These are phyloP conservation scores for Apiotrichum domesticum DNA, from an alignment of 1,284 basidiomycete genomes.

Conservation along the genomic window DNA sequence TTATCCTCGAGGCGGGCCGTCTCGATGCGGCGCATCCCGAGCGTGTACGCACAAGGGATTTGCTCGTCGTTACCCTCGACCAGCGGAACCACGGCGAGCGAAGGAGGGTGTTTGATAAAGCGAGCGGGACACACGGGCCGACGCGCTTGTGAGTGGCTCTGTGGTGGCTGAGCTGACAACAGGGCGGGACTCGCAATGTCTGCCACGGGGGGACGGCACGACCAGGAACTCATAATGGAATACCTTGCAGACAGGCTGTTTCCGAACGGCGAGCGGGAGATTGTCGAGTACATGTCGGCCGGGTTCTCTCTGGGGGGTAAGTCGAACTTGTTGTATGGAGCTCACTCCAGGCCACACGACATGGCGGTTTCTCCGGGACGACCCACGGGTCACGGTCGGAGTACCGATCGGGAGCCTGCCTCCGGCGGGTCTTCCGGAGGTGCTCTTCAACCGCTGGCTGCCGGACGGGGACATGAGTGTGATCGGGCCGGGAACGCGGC, in stretches of 20 bases:
- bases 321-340: background rate
- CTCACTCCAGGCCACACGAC: conserved; percentile 4
- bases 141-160: conserved; percentile 1
- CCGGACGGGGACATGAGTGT: background rate
- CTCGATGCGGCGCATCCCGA: conserved; percentile 4
- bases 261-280: conserved; percentile 56
- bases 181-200: conserved; percentile 5
- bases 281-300: conserved; percentile 57
- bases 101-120: conserved; percentile 42
- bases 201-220: conserved; percentile 55
- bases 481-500: too few relatives aligned
- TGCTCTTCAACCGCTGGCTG: conserved; percentile 46
- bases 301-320: conserved; percentile 49
- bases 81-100: conserved; percentile 67
- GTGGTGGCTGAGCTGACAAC: too few relatives aligned
- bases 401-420: conserved; percentile 71
- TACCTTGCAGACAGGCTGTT: conserved; percentile 67
- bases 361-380: conserved; percentile 34
- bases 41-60: conserved; percentile 21
- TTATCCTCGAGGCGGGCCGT: conserved; percentile 23
- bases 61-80: conserved; percentile 50
- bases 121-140: background rate
- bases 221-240: conserved; percentile 71
- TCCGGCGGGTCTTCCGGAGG: conserved; percentile 57
- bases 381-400: conserved; percentile 62